Evolutionary conservation across 306 rosid species (phyloP).

Genomic region (Begonia peltatifolia): DNA sequence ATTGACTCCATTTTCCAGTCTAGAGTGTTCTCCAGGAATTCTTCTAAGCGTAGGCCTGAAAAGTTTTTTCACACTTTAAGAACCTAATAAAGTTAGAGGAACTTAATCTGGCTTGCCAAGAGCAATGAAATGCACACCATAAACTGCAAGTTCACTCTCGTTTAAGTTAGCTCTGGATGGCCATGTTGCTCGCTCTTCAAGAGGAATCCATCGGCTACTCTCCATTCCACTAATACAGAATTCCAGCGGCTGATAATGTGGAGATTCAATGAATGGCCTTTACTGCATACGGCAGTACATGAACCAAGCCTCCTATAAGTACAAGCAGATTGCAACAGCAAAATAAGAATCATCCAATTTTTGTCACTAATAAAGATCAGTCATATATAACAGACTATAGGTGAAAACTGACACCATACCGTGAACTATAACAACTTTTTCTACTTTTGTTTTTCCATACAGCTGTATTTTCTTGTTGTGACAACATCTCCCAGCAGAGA

Average conservation of each 20-base stretch:
- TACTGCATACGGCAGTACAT: slow-evolving; percentile 55
- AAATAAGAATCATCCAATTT: background rate
- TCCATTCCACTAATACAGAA: slow-evolving; percentile 78
- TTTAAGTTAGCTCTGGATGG: slow-evolving; percentile 58
- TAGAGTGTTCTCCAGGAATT: slow-evolving; percentile 45
- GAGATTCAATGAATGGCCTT: slow-evolving; percentile 65
- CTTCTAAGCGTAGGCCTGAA: slow-evolving; percentile 58
- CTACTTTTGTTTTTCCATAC: slow-evolving; percentile 73
- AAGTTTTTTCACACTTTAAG: slow-evolving; percentile 3
- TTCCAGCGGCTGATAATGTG: slow-evolving; percentile 67
- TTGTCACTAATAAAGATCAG: too few species aligned
- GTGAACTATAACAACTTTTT: slow-evolving; percentile 41
- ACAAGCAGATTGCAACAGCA: slow-evolving; percentile 9
- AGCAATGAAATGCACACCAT: slow-evolving; percentile 23
- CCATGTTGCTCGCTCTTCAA: slow-evolving; percentile 48
- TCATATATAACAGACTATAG: too few species aligned
- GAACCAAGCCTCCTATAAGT: slow-evolving; percentile 45
- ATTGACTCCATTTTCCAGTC: slow-evolving; percentile 50
- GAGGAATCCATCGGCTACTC: slow-evolving; percentile 71
- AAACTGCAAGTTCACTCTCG: slow-evolving; percentile 46
- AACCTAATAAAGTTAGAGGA: background rate
- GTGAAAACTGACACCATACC: slow-evolving; percentile 26
- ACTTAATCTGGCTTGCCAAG: too few species aligned
- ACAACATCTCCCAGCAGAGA: slow-evolving; percentile 17
- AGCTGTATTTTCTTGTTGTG: slow-evolving; percentile 79